These are phyloP conservation scores for Pseudogymnoascus sp. DNA, from an alignment of 2,329 filamentous ascomycete genomes.

Conservation along the genomic window DNA sequence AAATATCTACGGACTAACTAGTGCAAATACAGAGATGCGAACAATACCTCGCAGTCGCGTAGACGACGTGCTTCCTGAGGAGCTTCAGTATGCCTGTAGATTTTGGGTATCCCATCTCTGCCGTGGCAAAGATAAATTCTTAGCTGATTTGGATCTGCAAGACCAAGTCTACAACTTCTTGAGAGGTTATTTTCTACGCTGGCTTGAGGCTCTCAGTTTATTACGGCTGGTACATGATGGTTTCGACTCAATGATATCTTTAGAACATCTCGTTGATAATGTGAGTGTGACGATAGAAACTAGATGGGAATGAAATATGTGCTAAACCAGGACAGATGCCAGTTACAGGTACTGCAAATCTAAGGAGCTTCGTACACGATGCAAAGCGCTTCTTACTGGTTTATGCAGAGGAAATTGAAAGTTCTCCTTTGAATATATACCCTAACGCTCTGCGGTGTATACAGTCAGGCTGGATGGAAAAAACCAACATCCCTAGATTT, in stretches of 20 bases:
- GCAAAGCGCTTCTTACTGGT: slow-evolving; percentile 3
- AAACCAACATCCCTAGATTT: slow-evolving; percentile 1
- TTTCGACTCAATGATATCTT: slow-evolving; percentile 10
- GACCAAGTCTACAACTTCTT: slow-evolving; percentile 16
- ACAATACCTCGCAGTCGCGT: neutral
- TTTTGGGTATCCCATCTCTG: slow-evolving; percentile 30
- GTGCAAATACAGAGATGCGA: neutral
- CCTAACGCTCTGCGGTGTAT: slow-evolving; percentile 23
- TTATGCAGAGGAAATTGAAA: slow-evolving; percentile 17
- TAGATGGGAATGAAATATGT: neutral
- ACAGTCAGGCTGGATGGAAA: slow-evolving; percentile 14
- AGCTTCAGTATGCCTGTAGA: slow-evolving; percentile 26
- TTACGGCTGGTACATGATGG: slow-evolving; percentile 13
- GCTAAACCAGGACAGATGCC: neutral
- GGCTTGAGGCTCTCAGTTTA: slow-evolving; percentile 24
- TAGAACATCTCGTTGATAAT: slow-evolving; percentile 12
- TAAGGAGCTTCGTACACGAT: neutral
- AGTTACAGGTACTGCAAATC: neutral
- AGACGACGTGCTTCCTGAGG: neutral
- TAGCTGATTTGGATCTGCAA: slow-evolving; percentile 9
- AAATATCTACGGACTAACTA: slow-evolving; percentile 13
- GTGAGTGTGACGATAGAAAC: neutral
- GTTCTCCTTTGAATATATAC: slow-evolving; percentile 26
- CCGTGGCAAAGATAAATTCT: neutral
- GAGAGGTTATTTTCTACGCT: slow-evolving; percentile 19